phyloP scores from a whole-genome alignment of 331 rosid genomes.

The Quercus tomentella region DNA sequence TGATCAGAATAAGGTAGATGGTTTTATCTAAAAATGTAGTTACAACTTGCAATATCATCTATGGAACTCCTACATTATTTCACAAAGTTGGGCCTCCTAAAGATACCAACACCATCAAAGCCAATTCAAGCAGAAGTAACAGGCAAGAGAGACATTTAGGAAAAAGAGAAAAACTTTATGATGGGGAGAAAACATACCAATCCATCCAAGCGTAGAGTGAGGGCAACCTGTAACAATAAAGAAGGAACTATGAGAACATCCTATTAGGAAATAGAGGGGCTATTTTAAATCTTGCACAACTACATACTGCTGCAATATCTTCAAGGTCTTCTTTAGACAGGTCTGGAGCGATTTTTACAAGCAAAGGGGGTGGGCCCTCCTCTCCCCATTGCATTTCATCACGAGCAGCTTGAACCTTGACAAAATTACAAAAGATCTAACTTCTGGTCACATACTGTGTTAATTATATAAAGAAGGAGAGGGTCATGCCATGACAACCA shows the following conservation, averaged over 20 bases:
- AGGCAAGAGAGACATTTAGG: not conserved
- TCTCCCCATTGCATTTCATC: conserved; percentile 99
- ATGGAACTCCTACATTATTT: not conserved
- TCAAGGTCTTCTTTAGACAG: conserved; percentile 96
- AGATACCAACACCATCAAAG: not conserved
- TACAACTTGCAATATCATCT: not conserved
- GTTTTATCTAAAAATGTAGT: not conserved
- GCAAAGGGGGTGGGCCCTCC: conserved; percentile 98
- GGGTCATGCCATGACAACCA: not conserved
- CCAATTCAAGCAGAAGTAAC: not conserved
- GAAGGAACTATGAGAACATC: conserved; percentile 25
- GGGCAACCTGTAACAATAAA: conserved; percentile 66
- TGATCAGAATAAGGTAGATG: not conserved
- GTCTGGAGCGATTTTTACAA: conserved; percentile 98
- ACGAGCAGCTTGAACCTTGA: conserved; percentile 93
- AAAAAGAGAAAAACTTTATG: conserved; percentile 6
- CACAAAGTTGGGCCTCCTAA: not conserved
- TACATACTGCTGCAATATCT: conserved; percentile 95
- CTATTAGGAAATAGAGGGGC: conserved; percentile 14
- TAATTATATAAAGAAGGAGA: not conserved
- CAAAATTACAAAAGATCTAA: conserved; percentile 10
- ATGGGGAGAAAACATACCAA: conserved; percentile 51
- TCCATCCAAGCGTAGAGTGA: conserved; percentile 90
- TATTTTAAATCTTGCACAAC: conserved; percentile 5
- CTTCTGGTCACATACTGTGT: not conserved